Base-by-base conservation (phyloP, 768 basidiomycete species). In the Amanita fuliginea region DNA sequence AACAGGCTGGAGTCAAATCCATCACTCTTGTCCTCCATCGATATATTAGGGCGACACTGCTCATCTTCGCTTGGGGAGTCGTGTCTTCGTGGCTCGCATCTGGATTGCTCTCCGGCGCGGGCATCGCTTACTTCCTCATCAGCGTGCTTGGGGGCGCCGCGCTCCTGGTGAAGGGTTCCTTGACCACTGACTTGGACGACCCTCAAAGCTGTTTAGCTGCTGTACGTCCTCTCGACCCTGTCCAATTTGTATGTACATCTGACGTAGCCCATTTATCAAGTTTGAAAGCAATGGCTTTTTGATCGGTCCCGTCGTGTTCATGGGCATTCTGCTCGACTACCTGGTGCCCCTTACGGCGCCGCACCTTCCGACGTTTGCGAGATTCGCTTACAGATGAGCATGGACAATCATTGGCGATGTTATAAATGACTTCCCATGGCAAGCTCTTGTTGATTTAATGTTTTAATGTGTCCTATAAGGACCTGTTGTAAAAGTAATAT, bases 21-120 rank as follows among this genome's bases (percentile, higher is more conserved):
- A 78, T 73, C 46, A 76, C 78, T 3, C 62, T 80, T 36, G 67
- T 77, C 21, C 76, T 80, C 55, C 73, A 71, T 2, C 55, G 63
- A 7, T 55, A 62, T 21, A 68, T 76, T 11, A 61, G 69, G 19
- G 64, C 67, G 1, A 64, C 76, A 52, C 68, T 79, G 26, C 53
- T 67, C 16, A 47, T 57, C 43, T 72, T 78, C 54, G 67, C 70
- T 0, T 48, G 64, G 1, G 52, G 57, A 1, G 73, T 77, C 57
- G 57, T 77, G 36, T 63, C 60, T 9, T 57, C 63, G 47, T 43
- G 59, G 78, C 28, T 55, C 66, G 7, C 58, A 59, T 48, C 64
- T 69, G 3, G 76, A 5, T 55, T 65, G 51, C 59, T 58, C 10
- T 71, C 74, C 45, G 57, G 56, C 4, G 66, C 71, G 9, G 70